These are phyloP conservation scores for Penicillium sp. DNA, from an alignment of 2,329 filamentous ascomycete genomes.

Conservation along the genomic window DNA sequence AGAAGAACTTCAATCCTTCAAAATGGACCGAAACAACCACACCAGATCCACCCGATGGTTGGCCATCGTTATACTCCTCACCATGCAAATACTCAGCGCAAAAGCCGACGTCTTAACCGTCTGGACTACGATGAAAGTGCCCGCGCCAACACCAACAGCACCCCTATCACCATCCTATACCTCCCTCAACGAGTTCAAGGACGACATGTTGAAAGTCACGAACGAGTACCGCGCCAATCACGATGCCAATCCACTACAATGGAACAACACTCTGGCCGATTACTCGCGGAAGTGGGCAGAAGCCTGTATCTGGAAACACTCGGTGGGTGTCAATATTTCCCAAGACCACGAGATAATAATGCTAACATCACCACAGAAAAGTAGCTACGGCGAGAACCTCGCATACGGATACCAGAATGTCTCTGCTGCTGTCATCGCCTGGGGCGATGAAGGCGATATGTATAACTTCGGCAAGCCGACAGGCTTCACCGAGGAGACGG, in stretches of 20 bases:
- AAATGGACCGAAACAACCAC: slow-evolving; percentile 2
- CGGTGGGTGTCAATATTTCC: slow-evolving; percentile 24
- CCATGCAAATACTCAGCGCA: not conserved
- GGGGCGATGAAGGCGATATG: slow-evolving; percentile 60
- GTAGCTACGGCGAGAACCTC: slow-evolving; percentile 72
- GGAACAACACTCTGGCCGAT: slow-evolving; percentile 64
- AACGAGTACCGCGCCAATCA: slow-evolving; percentile 66
- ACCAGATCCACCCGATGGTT: not conserved
- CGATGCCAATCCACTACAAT: slow-evolving; percentile 58
- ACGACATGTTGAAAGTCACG: slow-evolving; percentile 62
- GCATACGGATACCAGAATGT: slow-evolving; percentile 65
- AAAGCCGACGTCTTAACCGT: slow-evolving; percentile 17
- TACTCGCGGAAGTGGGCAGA: slow-evolving; percentile 56
- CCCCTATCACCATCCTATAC: slow-evolving; percentile 45
- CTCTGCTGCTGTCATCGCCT: slow-evolving; percentile 60
- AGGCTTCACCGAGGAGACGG: slow-evolving; percentile 60
- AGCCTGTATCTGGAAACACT: slow-evolving; percentile 46
- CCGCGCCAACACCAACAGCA: slow-evolving; percentile 26
- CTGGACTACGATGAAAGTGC: slow-evolving; percentile 20
- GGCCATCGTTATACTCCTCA: slow-evolving; percentile 3
- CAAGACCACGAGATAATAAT: not conserved
- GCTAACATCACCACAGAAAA: slow-evolving; percentile 43
- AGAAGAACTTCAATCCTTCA: not conserved
- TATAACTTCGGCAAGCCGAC: slow-evolving; percentile 60
- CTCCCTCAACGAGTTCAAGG: slow-evolving; percentile 42